phyloP scores from a whole-genome alignment of 2,329 filamentous ascomycete species.

The Aspergillus udagawae region DNA sequence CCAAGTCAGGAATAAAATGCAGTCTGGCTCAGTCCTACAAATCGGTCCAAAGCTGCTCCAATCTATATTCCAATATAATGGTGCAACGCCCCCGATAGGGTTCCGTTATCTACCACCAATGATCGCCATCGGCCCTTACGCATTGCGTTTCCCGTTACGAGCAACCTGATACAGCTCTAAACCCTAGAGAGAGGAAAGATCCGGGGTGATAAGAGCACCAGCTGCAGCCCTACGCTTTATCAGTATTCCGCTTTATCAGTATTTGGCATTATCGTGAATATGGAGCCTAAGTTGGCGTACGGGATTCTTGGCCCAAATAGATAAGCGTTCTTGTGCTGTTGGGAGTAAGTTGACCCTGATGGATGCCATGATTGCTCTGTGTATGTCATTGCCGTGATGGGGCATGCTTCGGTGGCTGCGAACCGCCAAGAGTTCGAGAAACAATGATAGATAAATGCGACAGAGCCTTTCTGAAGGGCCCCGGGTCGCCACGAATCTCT shows the following conservation, averaged over 20 bases:
- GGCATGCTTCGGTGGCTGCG: neutral
- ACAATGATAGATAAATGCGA: neutral
- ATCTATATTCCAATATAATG: too few relatives aligned
- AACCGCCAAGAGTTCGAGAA: neutral
- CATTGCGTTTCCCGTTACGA: neutral
- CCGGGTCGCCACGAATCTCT: too few relatives aligned
- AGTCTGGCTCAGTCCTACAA: too few relatives aligned
- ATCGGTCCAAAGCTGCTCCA: too few relatives aligned
- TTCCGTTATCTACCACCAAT: constrained; percentile 6
- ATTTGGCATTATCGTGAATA: neutral
- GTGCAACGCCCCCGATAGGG: too few relatives aligned
- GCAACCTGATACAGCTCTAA: neutral
- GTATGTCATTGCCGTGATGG: neutral
- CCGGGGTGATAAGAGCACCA: neutral
- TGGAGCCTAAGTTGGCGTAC: neutral
- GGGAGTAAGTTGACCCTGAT: neutral
- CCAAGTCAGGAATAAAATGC: too few relatives aligned
- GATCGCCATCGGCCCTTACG: neutral
- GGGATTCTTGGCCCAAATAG: neutral
- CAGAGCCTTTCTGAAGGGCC: neutral
- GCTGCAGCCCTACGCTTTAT: neutral
- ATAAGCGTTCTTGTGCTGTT: neutral
- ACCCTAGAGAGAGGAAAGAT: constrained; percentile 2
- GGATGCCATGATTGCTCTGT: neutral
- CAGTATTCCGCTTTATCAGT: too few relatives aligned